Percentiles rank a stretch among this genome's conserved stretches.
Conservation (phyloP, 2,329 filamentous ascomycete genomes). For the Emergomyces africanus region DNA sequence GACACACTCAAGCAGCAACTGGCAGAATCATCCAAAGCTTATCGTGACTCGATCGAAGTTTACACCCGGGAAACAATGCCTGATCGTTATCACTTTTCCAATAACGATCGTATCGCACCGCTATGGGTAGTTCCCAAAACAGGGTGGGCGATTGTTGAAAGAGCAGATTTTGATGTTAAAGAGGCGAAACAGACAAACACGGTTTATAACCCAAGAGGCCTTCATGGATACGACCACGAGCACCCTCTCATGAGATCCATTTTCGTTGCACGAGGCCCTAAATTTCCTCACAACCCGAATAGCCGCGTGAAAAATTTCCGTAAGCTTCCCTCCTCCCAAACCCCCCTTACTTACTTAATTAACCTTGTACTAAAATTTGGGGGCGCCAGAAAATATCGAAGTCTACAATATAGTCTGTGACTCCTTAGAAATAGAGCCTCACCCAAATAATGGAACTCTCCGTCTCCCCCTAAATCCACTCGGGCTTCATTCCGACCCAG, state of each 20-base stretch:
- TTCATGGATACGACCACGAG: conserved; percentile 92
- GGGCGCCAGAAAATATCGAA: conserved; percentile 74
- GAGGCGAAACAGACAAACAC: conserved; percentile 50
- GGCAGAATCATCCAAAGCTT: conserved; percentile 40
- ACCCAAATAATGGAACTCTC: conserved; percentile 79
- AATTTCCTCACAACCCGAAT: conserved; percentile 75
- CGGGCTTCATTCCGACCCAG: conserved; percentile 32
- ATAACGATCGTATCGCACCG: conserved; percentile 81
- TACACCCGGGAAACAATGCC: conserved; percentile 87
- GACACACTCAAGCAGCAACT: conserved; percentile 51
- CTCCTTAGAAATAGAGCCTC: conserved; percentile 59
- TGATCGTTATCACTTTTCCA: conserved; percentile 76
- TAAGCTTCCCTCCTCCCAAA: conserved; percentile 38
- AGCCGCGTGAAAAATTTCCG: conserved; percentile 70
- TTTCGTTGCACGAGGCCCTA: conserved; percentile 81
- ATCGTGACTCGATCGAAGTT: conserved; percentile 57
- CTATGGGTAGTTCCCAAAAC: conserved; percentile 88
- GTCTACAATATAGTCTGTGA: conserved; percentile 94
- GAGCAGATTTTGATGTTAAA: conserved; percentile 62
- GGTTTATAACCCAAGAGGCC: conserved; percentile 65
- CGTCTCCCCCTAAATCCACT: conserved; percentile 33
- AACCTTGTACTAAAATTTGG: conserved; percentile 10
- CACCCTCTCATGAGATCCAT: conserved; percentile 94
- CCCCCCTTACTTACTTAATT: not conserved
- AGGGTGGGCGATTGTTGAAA: conserved; percentile 82